Conservation (phyloP, 164 flowering plant genomes). For the Sedum album region DNA sequence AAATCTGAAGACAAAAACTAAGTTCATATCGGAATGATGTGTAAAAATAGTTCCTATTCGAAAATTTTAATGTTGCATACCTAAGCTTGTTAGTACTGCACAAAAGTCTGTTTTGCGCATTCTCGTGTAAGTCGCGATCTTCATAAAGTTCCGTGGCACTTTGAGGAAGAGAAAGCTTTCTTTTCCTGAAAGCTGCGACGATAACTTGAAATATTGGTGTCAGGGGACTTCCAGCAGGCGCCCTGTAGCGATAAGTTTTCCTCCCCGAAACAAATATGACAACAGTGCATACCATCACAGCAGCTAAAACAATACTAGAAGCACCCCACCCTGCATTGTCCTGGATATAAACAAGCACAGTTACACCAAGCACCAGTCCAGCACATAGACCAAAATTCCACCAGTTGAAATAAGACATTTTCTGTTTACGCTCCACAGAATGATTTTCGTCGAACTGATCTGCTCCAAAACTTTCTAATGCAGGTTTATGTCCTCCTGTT, state of each 20-base stretch:
- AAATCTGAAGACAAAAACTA: slow-evolving; percentile 35
- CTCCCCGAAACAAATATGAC: slow-evolving; percentile 51
- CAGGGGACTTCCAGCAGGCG: slow-evolving; percentile 64
- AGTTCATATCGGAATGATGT: neutral
- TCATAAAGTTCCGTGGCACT: slow-evolving; percentile 44
- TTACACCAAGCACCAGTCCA: slow-evolving; percentile 70
- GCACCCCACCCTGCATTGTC: slow-evolving; percentile 73
- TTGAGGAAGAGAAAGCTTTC: slow-evolving; percentile 52
- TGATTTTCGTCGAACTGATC: slow-evolving; percentile 91
- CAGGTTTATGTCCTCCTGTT: slow-evolving; percentile 90
- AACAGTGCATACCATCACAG: slow-evolving; percentile 43
- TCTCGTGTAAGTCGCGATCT: slow-evolving; percentile 21
- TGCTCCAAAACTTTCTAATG: slow-evolving; percentile 90
- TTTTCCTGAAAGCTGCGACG: slow-evolving; percentile 65
- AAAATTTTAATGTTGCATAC: slow-evolving; percentile 25
- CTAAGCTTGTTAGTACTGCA: slow-evolving; percentile 57
- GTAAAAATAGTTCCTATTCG: neutral
- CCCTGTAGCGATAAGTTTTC: slow-evolving; percentile 57
- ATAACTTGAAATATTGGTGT: slow-evolving; percentile 76
- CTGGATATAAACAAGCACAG: slow-evolving; percentile 67
- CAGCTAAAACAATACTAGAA: slow-evolving; percentile 47
- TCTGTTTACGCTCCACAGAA: slow-evolving; percentile 51
- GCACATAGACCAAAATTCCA: slow-evolving; percentile 69
- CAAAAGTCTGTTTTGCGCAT: slow-evolving; percentile 34
- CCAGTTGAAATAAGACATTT: slow-evolving; percentile 96